Conservation (phyloP, 352 stramenopile genomes). For the Pythium oligandrum region DNA sequence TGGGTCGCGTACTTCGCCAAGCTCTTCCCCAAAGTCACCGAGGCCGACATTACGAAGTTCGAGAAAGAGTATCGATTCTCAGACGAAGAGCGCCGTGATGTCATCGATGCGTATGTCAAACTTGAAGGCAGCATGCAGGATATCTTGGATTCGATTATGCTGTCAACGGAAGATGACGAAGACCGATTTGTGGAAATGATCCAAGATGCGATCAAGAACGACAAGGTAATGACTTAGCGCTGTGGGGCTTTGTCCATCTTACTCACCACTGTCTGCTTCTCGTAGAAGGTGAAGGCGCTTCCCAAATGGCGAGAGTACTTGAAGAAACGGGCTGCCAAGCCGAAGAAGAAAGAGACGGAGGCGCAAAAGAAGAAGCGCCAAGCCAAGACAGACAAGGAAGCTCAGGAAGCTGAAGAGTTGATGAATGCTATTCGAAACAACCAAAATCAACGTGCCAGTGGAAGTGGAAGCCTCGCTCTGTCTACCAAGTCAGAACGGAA, state of each 20-base stretch:
- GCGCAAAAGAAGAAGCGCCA: slow-evolving; percentile 38
- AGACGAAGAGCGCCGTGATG: slow-evolving; percentile 77
- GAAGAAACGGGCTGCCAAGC: slow-evolving; percentile 33
- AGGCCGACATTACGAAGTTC: slow-evolving; percentile 76
- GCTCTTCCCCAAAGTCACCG: slow-evolving; percentile 85
- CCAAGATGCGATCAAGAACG: slow-evolving; percentile 45
- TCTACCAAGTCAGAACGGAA: slow-evolving; percentile 40
- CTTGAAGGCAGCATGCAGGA: slow-evolving; percentile 73
- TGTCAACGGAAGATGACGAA: slow-evolving; percentile 80
- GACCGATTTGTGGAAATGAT: slow-evolving; percentile 67
- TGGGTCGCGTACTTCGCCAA: slow-evolving; percentile 87
- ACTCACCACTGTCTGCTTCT: not conserved
- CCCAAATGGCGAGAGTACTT: slow-evolving; percentile 40
- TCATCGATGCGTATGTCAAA: slow-evolving; percentile 74
- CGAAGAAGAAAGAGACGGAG: slow-evolving; percentile 28
- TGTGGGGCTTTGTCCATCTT: not conserved
- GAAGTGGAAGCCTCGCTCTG: slow-evolving; percentile 26
- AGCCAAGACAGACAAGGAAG: slow-evolving; percentile 56
- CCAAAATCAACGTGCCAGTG: slow-evolving; percentile 30
- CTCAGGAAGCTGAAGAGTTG: slow-evolving; percentile 52
- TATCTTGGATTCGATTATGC: slow-evolving; percentile 85
- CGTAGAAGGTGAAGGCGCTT: slow-evolving; percentile 27
- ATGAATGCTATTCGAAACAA: slow-evolving; percentile 58
- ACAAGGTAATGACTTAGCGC: slow-evolving; percentile 23
- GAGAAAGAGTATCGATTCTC: slow-evolving; percentile 77